These are phyloP conservation scores for Penicillium argentinense DNA, from an alignment of 495 filamentous ascomycete genomes.

Conservation along the genomic window DNA sequence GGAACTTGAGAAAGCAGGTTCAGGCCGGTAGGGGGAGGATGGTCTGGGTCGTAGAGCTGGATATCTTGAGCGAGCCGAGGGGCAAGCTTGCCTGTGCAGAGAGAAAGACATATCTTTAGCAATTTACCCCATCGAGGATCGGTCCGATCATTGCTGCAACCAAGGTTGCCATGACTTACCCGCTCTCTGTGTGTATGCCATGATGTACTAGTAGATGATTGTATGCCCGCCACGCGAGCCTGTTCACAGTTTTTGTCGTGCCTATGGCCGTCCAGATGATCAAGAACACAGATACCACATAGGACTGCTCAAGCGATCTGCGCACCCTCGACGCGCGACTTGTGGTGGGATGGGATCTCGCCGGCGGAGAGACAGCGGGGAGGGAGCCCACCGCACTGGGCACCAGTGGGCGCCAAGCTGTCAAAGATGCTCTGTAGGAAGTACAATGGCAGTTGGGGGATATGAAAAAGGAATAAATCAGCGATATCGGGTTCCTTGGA, in stretches of 20 bases:
- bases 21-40: slow-evolving; percentile 42
- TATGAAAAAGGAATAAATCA: too few species aligned
- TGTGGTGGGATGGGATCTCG: slow-evolving; percentile 11
- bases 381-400: slow-evolving; percentile 30
- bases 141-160: too few species aligned
- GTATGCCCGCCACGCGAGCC: slow-evolving; percentile 14
- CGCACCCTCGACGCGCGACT: neutral
- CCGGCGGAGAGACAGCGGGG: slow-evolving; percentile 29
- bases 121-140: too few species aligned
- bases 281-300: slow-evolving; percentile 7
- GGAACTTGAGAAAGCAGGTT: slow-evolving; percentile 57
- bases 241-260: neutral
- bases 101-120: neutral
- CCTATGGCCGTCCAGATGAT: slow-evolving; percentile 12
- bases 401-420: slow-evolving; percentile 22
- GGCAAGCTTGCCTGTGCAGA: slow-evolving; percentile 57
- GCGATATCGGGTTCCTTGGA: too few species aligned
- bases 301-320: neutral
- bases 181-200: slow-evolving; percentile 35
- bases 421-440: neutral
- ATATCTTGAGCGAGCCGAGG: slow-evolving; percentile 62
- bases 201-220: slow-evolving; percentile 24
- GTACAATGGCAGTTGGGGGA: neutral
- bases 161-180: too few species aligned
- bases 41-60: slow-evolving; percentile 53